phyloP scores from a whole-genome alignment of 805 yeast species.

The Candida sonorensis region DNA sequence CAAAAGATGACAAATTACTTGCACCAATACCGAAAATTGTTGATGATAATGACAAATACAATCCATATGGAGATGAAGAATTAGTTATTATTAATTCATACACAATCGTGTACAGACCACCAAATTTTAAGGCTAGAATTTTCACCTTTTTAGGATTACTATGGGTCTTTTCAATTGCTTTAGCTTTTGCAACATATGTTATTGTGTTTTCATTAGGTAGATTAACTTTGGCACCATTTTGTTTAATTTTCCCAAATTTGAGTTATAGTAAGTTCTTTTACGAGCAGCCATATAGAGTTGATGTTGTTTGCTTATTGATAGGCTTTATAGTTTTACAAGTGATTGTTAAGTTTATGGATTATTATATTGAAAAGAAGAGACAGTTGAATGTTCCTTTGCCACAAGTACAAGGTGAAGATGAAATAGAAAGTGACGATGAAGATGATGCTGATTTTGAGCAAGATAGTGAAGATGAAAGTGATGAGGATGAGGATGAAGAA shows the following conservation, averaged over 20 bases:
- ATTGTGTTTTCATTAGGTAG: conserved; percentile 15
- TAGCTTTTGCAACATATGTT: conserved; percentile 11
- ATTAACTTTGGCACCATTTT: conserved; percentile 21
- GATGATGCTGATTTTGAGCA: conserved; percentile 1
- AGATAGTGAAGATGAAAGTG: conserved; percentile 1
- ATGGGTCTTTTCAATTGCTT: conserved; percentile 39
- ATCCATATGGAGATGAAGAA: conserved; percentile 31
- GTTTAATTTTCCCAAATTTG: not conserved
- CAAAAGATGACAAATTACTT: conserved; percentile 64
- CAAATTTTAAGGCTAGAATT: conserved; percentile 58
- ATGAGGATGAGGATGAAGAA: too few species aligned
- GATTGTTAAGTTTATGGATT: too few species aligned
- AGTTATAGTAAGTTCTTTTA: not conserved
- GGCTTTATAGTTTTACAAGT: too few species aligned
- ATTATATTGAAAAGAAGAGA: too few species aligned
- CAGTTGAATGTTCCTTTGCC: too few species aligned
- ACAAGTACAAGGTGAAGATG: too few species aligned
- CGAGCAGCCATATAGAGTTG: not conserved
- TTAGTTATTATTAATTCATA: conserved; percentile 36
- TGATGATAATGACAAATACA: conserved; percentile 21
- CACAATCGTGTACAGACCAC: conserved; percentile 82
- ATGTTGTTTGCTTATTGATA: not conserved
- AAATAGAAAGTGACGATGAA: conserved; percentile 1
- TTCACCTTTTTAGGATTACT: conserved; percentile 36
- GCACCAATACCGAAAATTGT: conserved; percentile 30